Evolutionary conservation across 2,329 filamentous ascomycete species (phyloP), one percentile per base, ranked within the genome.

Genomic region (Botryotinia narcissicola): DNA sequence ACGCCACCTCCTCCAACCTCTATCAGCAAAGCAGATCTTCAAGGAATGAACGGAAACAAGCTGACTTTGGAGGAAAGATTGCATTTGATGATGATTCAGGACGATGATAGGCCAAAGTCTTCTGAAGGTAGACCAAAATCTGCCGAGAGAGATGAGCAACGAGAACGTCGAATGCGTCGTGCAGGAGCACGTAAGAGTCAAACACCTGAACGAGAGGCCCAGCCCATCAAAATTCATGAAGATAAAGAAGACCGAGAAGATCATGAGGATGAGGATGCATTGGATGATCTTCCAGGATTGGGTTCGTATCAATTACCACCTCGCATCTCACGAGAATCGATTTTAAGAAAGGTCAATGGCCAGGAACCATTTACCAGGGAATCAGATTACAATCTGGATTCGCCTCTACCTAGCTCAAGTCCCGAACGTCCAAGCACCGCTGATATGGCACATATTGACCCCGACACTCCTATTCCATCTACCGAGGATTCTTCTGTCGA

Each of bases 291-390:
- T 77, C 87, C 87, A 71, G 83, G 86, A 18, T 82, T 91, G 73
- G 85, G 87, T 78, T 75, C 91, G 73, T 92, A 91, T 78, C 86
- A 92, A 76, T 84, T 92, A 22, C 93, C 90, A 29, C 87, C 92
- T 18, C 92, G 92, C 72, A 97, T 98, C 80, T 98, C 95, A 14
- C 90, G 95, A 54, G 96, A 98, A 81, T 97, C 95, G 0, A 98
- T 98, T 78, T 85, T 98, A 78, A 91, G 93, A 71, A 94, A 95
- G 75, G 91, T 98, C 72, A 93, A 96, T 81, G 93, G 87, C 64
- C 77, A 84, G 60, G 79, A 86, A 74, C 78, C 82, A 66, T 85
- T 87, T 62, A 88, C 90, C 32, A 83, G 85, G 74, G 86, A 90
- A 71, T 89, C 90, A 6, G 88, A 90, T 73, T 91, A 89, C 76